Base-by-base conservation (phyloP, 108 stramenopile genomes). In the Cyclotella atomus region DNA sequence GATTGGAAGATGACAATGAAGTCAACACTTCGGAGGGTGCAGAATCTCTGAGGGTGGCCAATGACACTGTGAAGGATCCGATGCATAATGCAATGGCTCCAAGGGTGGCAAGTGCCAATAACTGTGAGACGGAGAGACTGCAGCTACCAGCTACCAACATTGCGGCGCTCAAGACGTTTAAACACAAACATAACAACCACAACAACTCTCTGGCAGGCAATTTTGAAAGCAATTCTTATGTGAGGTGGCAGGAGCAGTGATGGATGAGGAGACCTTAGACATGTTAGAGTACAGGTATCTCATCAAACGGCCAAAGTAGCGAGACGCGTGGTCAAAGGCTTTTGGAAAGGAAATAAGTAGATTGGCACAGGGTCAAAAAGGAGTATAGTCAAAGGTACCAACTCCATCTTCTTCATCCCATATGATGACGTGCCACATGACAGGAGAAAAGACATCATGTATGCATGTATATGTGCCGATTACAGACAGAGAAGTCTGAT, bases 281-380 rank as follows among this genome's bases (percentile, higher is more conserved):
- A 59, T 59, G 55, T 20, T 56, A 6, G 55, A 56, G 28, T 56
- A 56, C 55, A 24, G 27, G 6, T 27, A 56, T 6, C 55, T 56
- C 4, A 25, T 56, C 5, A 29, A 30, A 27, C 3, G 6, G 3
- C 29, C 29, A 28, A 59, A 59, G 25, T 32, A 59, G 5, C 50
- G 50, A 4, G 21, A n/a, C 17, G n/a, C 50, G n/a, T 52, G 50
- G 50, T 52, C 50, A 21, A 52, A 52, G 17, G 50, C 50, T 15
- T 52, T 52, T 17, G 50, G 50, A 52, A 52, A 52, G 50, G 50
- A 52, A n/a, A 52, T 52, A 5, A 17, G 50, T 5, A 41, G 38
- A 41, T 12, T 41, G 12, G 38, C 38, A 41, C 38, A 52, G 17
- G 50, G 21, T 52, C 20, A 21, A 21, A 23, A 23, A 23, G 50